phyloP scores from a whole-genome alignment of 306 rosid genomes.

The Albizia julibrissin region DNA sequence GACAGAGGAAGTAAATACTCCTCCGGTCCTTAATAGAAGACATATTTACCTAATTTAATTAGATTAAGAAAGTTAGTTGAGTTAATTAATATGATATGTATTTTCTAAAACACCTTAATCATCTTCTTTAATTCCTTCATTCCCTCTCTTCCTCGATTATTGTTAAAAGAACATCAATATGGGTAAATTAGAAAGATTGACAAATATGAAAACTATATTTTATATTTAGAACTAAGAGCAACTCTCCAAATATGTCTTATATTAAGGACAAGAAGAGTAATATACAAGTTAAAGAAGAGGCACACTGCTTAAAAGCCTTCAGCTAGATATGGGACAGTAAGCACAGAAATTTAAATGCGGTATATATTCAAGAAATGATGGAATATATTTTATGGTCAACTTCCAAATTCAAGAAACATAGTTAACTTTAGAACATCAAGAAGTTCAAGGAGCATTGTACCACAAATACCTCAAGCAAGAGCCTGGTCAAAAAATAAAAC shows the following conservation, averaged over 20 bases:
- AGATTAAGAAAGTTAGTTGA: no score
- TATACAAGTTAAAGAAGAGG: conserved; percentile 22
- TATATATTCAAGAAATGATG: conserved; percentile 4
- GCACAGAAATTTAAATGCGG: neutral
- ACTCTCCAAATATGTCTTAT: no score
- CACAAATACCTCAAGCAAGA: conserved; percentile 81
- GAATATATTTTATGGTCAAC: conserved; percentile 17
- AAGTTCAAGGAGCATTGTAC: conserved; percentile 90
- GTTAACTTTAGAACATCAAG: conserved; percentile 62
- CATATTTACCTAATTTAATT: no score
- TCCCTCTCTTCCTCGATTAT: no score
- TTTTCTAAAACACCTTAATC: no score
- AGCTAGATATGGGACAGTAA: conserved; percentile 14
- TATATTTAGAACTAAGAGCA: no score
- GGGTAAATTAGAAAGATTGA: no score
- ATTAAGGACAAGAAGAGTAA: neutral
- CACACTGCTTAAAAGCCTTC: conserved; percentile 26
- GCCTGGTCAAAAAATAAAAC: conserved; percentile 82
- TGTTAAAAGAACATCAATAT: no score
- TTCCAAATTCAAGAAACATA: conserved; percentile 26
- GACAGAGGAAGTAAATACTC: neutral
- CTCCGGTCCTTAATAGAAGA: no score
- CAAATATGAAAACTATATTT: no score
- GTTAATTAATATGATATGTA: no score
- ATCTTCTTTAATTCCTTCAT: no score